Evolutionary conservation across 257 asterid species (phyloP).

Genomic region (Lycium barbarum): DNA sequence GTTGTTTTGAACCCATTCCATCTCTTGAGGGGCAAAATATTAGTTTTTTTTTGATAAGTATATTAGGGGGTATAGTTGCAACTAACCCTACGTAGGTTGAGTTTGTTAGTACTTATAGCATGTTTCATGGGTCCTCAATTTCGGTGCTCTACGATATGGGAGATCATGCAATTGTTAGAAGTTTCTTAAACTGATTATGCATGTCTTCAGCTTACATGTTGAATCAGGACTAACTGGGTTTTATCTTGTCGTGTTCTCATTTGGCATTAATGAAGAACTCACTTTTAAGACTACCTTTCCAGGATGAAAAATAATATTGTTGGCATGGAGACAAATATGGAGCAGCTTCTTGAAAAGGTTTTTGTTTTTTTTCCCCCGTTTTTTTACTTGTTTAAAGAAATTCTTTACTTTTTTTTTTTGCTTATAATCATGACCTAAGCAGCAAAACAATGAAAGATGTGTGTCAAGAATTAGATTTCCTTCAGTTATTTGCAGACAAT

Average conservation of each 20-base stretch:
- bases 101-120: constrained; percentile 16
- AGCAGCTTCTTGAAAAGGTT: constrained; percentile 98
- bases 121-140: neutral
- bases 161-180: neutral
- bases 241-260: constrained; percentile 23
- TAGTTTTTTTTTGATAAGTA: too few species aligned
- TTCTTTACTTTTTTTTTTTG: neutral
- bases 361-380: constrained; percentile 40
- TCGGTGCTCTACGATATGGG: neutral
- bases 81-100: neutral
- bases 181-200: neutral
- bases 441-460: neutral
- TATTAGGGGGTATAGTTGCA: constrained; percentile 28
- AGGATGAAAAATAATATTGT: constrained; percentile 98
- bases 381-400: neutral
- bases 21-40: neutral
- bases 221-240: constrained; percentile 9
- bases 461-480: neutral
- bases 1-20: constrained; percentile 22
- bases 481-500: constrained; percentile 65
- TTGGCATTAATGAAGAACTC: constrained; percentile 11
- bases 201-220: constrained; percentile 3
- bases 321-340: constrained; percentile 99
- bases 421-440: constrained; percentile 13
- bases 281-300: constrained; percentile 26